Percentiles rank a stretch among this genome's conserved stretches.
These are phyloP conservation scores for Yamadazyma dushanensis DNA, from an alignment of 1,139 yeast genomes.

Conservation along the genomic window DNA sequence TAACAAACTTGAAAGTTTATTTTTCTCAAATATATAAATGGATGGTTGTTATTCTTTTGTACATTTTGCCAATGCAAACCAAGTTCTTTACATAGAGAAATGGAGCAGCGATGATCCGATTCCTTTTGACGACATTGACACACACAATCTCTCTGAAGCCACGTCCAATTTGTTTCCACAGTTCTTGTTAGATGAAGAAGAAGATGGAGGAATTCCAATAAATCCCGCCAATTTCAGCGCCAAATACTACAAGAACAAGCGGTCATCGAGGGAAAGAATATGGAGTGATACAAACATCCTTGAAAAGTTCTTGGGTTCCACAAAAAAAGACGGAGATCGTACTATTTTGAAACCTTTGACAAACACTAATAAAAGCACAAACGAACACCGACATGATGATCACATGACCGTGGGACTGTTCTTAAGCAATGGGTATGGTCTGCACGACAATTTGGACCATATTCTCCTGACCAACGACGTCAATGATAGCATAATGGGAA, in stretches of 20 bases:
- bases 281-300: constrained; percentile 39
- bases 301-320: constrained; percentile 28
- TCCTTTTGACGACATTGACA: constrained; percentile 45
- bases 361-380: not conserved
- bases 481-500: constrained; percentile 33
- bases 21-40: constrained; percentile 8
- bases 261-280: constrained; percentile 28
- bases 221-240: constrained; percentile 41
- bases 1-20: too few species aligned
- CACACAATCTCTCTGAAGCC: constrained; percentile 37
- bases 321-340: constrained; percentile 27
- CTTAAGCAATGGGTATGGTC: constrained; percentile 37
- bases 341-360: constrained; percentile 31
- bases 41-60: constrained; percentile 27
- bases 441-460: constrained; percentile 16
- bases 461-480: constrained; percentile 14
- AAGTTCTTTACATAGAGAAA: constrained; percentile 41
- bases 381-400: constrained; percentile 11
- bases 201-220: constrained; percentile 40
- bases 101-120: constrained; percentile 43
- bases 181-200: constrained; percentile 41
- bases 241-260: constrained; percentile 37
- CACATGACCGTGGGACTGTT: constrained; percentile 32
- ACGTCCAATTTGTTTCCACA: constrained; percentile 38
- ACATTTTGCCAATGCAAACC: constrained; percentile 41